phyloP scores from a whole-genome alignment of 2,329 filamentous ascomycete genomes.

The Cercospora sp. region DNA sequence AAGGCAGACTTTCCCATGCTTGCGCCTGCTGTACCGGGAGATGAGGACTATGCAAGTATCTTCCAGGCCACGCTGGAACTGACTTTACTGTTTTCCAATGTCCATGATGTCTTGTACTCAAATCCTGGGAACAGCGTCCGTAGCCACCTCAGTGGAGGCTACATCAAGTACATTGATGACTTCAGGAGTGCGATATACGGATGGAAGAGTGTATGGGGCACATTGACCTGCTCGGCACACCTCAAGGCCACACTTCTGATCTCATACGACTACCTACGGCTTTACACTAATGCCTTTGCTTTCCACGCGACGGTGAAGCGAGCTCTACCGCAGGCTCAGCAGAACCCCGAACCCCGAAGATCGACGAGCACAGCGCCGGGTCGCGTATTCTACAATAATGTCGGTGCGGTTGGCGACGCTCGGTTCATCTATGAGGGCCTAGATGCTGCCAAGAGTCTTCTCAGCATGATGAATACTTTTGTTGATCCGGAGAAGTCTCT shows the following conservation, averaged over 20 bases:
- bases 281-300: constrained; percentile 75
- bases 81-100: constrained; percentile 71
- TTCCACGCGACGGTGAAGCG: constrained; percentile 67
- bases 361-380: constrained; percentile 26
- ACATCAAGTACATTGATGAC: constrained; percentile 74
- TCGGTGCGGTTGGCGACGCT: constrained; percentile 51
- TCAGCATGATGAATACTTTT: constrained; percentile 54
- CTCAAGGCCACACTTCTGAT: constrained; percentile 68
- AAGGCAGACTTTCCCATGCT: constrained; percentile 69
- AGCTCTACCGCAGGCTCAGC: constrained; percentile 41
- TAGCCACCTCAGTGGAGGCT: constrained; percentile 69
- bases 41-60: constrained; percentile 67
- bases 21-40: constrained; percentile 57
- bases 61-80: constrained; percentile 72
- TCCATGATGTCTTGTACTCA: constrained; percentile 72
- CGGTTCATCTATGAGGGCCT: constrained; percentile 54
- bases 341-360: constrained; percentile 27
- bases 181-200: constrained; percentile 67
- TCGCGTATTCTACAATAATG: constrained; percentile 51
- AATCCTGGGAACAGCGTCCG: constrained; percentile 69
- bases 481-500: constrained; percentile 51
- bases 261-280: constrained; percentile 70
- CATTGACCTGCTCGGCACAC: constrained; percentile 63
- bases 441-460: constrained; percentile 52
- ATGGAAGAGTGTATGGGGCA: constrained; percentile 71